These are phyloP conservation scores for Wickerhamiella dianesei DNA, from an alignment of 805 yeast genomes.

Conservation along the genomic window DNA sequence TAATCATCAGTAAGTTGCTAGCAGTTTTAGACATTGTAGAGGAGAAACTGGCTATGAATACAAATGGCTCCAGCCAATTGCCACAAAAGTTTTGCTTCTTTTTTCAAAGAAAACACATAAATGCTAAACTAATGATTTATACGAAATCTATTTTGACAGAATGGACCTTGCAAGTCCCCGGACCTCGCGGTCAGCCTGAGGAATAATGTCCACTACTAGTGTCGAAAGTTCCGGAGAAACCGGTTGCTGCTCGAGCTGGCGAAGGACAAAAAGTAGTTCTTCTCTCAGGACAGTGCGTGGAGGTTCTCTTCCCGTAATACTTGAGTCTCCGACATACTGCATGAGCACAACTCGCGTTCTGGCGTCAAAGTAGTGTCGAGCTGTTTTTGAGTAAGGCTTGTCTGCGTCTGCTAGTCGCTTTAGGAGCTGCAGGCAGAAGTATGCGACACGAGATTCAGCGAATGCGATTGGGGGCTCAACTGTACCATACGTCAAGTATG, in stretches of 20 bases:
- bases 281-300: slow-evolving; percentile 48
- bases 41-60: not conserved
- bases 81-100: too few relatives aligned
- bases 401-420: slow-evolving; percentile 27
- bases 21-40: not conserved
- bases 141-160: not conserved
- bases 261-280: slow-evolving; percentile 36
- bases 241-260: slow-evolving; percentile 6
- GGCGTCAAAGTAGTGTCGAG: slow-evolving; percentile 3
- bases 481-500: slow-evolving; percentile 35
- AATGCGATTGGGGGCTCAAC: slow-evolving; percentile 37
- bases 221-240: not conserved
- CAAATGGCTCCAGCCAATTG: not conserved
- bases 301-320: slow-evolving; percentile 48
- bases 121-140: not conserved
- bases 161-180: not conserved
- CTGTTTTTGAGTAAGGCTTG: slow-evolving; percentile 1
- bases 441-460: slow-evolving; percentile 37
- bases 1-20: too few relatives aligned
- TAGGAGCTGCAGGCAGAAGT: slow-evolving; percentile 43
- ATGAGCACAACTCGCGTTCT: slow-evolving; percentile 36
- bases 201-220: not conserved
- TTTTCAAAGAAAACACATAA: not conserved
- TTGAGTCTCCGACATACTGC: slow-evolving; percentile 50
- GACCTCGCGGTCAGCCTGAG: slow-evolving; percentile 4